Conservation (phyloP, 768 basidiomycete genomes). For the Phlegmacium glaucopus region DNA sequence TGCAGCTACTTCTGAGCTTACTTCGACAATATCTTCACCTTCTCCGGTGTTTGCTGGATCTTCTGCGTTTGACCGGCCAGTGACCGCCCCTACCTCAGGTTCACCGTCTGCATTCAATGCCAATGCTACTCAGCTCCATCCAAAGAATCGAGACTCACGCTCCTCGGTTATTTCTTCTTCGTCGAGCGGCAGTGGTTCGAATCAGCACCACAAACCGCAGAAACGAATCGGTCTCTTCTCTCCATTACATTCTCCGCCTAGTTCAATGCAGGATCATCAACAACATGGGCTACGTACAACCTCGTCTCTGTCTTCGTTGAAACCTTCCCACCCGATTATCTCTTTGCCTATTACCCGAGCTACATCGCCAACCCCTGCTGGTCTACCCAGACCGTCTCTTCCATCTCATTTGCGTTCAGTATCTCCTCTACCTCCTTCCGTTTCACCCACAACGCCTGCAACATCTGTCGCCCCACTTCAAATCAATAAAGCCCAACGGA, state of each 20-base stretch:
- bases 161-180: slow-evolving; percentile 11
- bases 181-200: slow-evolving; percentile 16
- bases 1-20: neutral
- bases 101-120: neutral
- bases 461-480: slow-evolving; percentile 10
- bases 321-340: neutral
- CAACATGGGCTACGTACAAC: too few relatives aligned
- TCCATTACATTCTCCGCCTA: slow-evolving; percentile 14
- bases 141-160: slow-evolving; percentile 9
- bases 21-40: neutral
- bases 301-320: neutral
- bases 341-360: slow-evolving; percentile 1
- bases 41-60: neutral
- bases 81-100: neutral
- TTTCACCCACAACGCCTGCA: neutral
- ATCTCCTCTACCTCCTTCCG: neutral
- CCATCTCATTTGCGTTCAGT: neutral
- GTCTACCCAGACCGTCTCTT: neutral
- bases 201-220: neutral
- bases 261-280: slow-evolving; percentile 9
- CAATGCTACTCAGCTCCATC: neutral
- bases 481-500: slow-evolving; percentile 12
- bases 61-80: neutral
- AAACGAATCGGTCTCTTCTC: slow-evolving; percentile 5
- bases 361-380: neutral